Conservation (phyloP, 2,329 filamentous ascomycete species). For the Simplicillium aogashimaense region DNA sequence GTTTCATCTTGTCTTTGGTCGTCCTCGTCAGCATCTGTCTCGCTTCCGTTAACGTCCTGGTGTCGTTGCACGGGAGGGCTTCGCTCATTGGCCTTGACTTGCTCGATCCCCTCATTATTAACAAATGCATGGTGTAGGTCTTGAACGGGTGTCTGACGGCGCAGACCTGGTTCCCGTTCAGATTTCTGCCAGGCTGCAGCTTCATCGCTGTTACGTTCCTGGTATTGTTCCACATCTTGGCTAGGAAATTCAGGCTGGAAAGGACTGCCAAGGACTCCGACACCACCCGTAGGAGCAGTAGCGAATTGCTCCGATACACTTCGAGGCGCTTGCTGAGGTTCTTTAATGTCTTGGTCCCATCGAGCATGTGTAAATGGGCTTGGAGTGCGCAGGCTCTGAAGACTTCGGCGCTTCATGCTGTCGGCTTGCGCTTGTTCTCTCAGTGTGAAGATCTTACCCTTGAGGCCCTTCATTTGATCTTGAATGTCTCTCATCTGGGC, state of each 20-base stretch:
- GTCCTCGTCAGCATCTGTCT: constrained; percentile 18
- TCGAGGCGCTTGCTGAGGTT: constrained; percentile 10
- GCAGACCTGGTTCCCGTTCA: constrained; percentile 1
- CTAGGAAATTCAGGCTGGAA: constrained; percentile 4
- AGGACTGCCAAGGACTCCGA: constrained; percentile 3
- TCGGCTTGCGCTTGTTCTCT: constrained; percentile 73
- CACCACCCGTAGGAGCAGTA: too few species aligned
- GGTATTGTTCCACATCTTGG: constrained; percentile 4
- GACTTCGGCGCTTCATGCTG: constrained; percentile 64
- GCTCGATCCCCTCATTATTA: constrained; percentile 11
- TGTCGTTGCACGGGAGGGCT: not conserved
- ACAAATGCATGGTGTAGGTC: constrained; percentile 7
- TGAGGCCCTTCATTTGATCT: constrained; percentile 77
- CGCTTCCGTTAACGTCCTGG: not conserved
- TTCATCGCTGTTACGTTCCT: not conserved
- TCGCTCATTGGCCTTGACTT: not conserved
- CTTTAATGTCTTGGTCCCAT: constrained; percentile 17
- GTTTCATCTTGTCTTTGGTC: constrained; percentile 26
- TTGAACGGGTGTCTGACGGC: constrained; percentile 5
- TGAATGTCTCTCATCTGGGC: constrained; percentile 64
- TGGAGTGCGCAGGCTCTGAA: constrained; percentile 64
- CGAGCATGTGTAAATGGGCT: constrained; percentile 69
- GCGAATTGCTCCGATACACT: constrained; percentile 3
- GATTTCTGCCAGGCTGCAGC: not conserved
- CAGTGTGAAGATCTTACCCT: constrained; percentile 72